Evolutionary conservation across 805 yeast species (phyloP).

Genomic region (Kregervanrija pseudodelftensis): DNA sequence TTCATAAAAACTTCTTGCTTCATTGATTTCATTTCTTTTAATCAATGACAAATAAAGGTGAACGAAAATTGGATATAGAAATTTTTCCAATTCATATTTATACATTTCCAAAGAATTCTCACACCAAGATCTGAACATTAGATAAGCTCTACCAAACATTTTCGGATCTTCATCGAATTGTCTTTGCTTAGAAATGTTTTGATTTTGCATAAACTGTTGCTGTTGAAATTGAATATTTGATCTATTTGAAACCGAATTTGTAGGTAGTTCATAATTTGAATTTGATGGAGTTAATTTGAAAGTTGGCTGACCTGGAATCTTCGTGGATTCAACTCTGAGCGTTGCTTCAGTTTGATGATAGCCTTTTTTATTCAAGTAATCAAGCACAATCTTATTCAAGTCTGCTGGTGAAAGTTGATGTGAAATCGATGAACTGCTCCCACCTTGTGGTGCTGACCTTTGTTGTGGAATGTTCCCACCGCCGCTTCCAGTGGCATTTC

Average conservation of each 20-base stretch:
- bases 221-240: conserved; percentile 27
- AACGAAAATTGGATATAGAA: conserved; percentile 87
- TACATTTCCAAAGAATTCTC: conserved; percentile 87
- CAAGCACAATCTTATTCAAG: conserved; percentile 84
- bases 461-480: background rate
- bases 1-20: conserved; percentile 71
- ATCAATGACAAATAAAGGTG: conserved; percentile 81
- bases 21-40: conserved; percentile 47
- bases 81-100: conserved; percentile 75
- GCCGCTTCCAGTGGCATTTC: too few relatives aligned
- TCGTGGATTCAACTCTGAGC: conserved; percentile 78
- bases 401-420: conserved; percentile 51
- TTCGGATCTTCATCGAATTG: conserved; percentile 55
- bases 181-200: conserved; percentile 23
- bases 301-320: conserved; percentile 45
- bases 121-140: conserved; percentile 79
- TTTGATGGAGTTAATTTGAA: conserved; percentile 42
- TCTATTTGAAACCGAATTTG: conserved; percentile 29
- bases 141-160: conserved; percentile 71
- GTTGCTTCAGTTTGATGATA: conserved; percentile 91
- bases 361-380: conserved; percentile 88
- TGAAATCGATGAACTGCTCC: conserved; percentile 1
- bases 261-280: conserved; percentile 26
- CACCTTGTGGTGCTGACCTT: conserved; percentile 3
- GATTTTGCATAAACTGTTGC: conserved; percentile 22